A percentile compares a stretch with the other conserved stretches of the same genome.
phyloP scores from a whole-genome alignment of 257 asterid species.

The Linderniella brevidens region DNA sequence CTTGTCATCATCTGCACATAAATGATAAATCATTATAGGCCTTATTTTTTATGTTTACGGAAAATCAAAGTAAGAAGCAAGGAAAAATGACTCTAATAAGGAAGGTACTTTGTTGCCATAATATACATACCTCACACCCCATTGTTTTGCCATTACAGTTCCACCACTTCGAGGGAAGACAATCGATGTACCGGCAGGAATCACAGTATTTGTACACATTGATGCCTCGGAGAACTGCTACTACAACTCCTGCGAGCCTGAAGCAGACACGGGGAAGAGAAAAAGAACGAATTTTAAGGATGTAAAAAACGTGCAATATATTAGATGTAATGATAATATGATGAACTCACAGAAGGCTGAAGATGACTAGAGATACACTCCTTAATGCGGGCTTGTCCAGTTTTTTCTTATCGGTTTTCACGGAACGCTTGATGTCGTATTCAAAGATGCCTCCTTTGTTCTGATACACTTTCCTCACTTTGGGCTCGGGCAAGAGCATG shows the following conservation, averaged over 20 bases:
- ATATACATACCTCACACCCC: slow-evolving; percentile 45
- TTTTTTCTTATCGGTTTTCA: slow-evolving; percentile 9
- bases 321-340: not conserved
- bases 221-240: slow-evolving; percentile 31
- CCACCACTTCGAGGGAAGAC: slow-evolving; percentile 73
- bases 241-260: slow-evolving; percentile 42
- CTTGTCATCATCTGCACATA: slow-evolving; percentile 39
- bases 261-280: not conserved
- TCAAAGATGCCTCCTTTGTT: slow-evolving; percentile 52
- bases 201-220: slow-evolving; percentile 46
- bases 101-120: not conserved
- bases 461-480: slow-evolving; percentile 22
- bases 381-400: slow-evolving; percentile 51
- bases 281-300: slow-evolving; percentile 7
- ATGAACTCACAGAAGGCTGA: slow-evolving; percentile 50
- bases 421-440: slow-evolving; percentile 33
- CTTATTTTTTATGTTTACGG: too few species aligned
- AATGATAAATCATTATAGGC: slow-evolving; percentile 1
- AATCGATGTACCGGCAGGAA: slow-evolving; percentile 62
- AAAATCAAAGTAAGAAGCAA: not conserved
- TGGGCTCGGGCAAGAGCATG: slow-evolving; percentile 48
- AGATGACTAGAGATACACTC: slow-evolving; percentile 30
- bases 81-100: not conserved
- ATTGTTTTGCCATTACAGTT: slow-evolving; percentile 45
- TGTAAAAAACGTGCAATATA: too few species aligned